Base-by-base conservation (phyloP, 2,329 filamentous ascomycete genomes). In the Pseudogymnoascus sp. region DNA sequence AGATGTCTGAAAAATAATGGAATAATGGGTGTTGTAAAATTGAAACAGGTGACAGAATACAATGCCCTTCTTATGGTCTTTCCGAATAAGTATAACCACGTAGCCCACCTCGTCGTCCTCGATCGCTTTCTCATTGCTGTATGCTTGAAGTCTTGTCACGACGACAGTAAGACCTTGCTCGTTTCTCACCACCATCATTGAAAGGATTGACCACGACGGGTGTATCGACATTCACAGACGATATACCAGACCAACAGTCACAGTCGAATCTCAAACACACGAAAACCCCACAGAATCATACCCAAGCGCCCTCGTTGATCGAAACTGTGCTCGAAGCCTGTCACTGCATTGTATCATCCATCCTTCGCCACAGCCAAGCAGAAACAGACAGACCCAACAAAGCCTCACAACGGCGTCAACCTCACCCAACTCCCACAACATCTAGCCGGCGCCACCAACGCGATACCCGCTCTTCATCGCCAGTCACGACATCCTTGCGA, bases 31-130 rank as follows among this genome's bases (percentile, higher is more conserved):
- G 50, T 56, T 21, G 50, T 35, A 56, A 56, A 56, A 56, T 56
- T 56, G 50, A 56, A 56, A 56, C 50, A 56, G 50, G 50, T 56
- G 50, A 56, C 50, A 56, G 50, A 56, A 35, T 56, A 56, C 50
- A 56, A 56, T 56, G 50, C 50, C 28, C 50, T 33, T 56, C 18
- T 21, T 56, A 12, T 56, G 16, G 28, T 33, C 50, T 33, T 33
- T 56, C 28, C 28, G 16, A 56, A 56, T 56, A 56, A 56, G 50
- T 56, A 56, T 33, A 56, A 56, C 50, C 50, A 56, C 50, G 50
- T 56, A 56, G 25, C 50, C 50, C 50, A 33, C 50, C 11, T 35
- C 28, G 28, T 56, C 16, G 50, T 56, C 50, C 50, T 56, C 50
- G 50, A 35, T 53, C 47, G 28, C 16, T 56, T 35, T 35, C 50